A percentile compares a stretch with the other conserved stretches of the same genome.
phyloP scores from a whole-genome alignment of 2,329 filamentous ascomycete species.

The Xylariaceae sp. region DNA sequence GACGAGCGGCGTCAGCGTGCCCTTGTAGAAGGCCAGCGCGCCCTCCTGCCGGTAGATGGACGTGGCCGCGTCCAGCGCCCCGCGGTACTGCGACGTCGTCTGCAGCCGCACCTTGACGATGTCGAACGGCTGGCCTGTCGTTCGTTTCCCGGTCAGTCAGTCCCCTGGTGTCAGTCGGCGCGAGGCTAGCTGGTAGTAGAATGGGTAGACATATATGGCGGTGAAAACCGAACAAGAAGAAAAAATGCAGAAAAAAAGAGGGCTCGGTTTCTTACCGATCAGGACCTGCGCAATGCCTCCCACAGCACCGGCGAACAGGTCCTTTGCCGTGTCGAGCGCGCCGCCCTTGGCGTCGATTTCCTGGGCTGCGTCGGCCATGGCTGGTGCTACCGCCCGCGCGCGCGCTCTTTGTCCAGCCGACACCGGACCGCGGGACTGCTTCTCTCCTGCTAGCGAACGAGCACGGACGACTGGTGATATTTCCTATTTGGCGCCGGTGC shows the following conservation, averaged over 20 bases:
- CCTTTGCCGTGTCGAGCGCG: constrained; percentile 65
- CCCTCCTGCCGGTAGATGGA: constrained; percentile 87
- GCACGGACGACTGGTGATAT: too few relatives aligned
- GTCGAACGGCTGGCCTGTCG: constrained; percentile 70
- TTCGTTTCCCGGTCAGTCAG: too few relatives aligned
- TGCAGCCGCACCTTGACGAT: constrained; percentile 97
- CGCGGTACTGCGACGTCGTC: constrained; percentile 74
- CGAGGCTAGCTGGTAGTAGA: too few relatives aligned
- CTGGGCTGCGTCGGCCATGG: constrained; percentile 26
- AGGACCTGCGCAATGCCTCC: constrained; percentile 92
- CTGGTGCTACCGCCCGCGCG: too few relatives aligned
- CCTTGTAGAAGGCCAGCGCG: constrained; percentile 87
- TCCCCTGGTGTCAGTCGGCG: too few relatives aligned
- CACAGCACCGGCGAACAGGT: constrained; percentile 82
- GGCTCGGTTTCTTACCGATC: constrained; percentile 61
- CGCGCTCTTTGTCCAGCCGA: too few relatives aligned
- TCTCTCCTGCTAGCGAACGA: too few relatives aligned
- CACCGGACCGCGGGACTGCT: too few relatives aligned
- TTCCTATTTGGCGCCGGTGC: too few relatives aligned
- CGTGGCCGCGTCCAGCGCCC: constrained; percentile 70
- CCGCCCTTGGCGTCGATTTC: constrained; percentile 25
- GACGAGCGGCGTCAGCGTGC: constrained; percentile 86
- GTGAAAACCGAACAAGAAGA: background rate
- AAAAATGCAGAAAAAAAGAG: background rate
- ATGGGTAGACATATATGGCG: background rate